Percentiles rank a stretch among this genome's conserved stretches.
Evolutionary conservation across 495 filamentous ascomycete species (phyloP).

Genomic region (Trichocladium antarcticum): DNA sequence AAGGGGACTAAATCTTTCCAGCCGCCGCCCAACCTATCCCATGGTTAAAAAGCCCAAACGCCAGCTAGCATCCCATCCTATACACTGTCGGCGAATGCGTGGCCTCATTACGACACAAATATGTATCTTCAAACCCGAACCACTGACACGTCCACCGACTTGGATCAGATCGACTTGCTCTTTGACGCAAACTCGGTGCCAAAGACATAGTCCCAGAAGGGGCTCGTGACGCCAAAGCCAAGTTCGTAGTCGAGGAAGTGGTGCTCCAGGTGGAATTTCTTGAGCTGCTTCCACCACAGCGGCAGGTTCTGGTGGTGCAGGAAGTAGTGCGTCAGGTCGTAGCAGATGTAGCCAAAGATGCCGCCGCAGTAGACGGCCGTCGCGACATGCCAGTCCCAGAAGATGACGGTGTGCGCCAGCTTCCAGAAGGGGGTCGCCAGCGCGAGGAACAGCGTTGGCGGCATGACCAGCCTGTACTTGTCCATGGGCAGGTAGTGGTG

Average conservation of each 20-base stretch:
- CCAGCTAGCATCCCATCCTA: no score
- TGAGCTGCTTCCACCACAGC: conserved; percentile 72
- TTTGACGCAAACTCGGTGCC: conserved; percentile 61
- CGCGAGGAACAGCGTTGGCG: conserved; percentile 73
- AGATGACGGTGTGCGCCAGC: conserved; percentile 75
- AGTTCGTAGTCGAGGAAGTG: conserved; percentile 96
- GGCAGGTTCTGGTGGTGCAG: conserved; percentile 95
- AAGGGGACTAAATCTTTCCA: no score
- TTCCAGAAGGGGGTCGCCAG: conserved; percentile 91
- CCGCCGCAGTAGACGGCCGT: conserved; percentile 74
- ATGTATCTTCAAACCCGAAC: neutral
- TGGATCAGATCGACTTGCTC: conserved; percentile 48
- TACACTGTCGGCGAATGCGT: no score
- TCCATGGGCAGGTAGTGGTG: conserved; percentile 99
- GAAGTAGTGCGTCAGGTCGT: conserved; percentile 98
- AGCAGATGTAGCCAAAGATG: conserved; percentile 90
- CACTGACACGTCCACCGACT: neutral
- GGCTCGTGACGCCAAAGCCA: conserved; percentile 97
- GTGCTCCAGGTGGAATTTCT: conserved; percentile 94
- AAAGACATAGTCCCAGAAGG: conserved; percentile 91
- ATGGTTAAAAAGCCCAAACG: no score
- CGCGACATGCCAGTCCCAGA: conserved; percentile 72
- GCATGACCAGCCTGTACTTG: conserved; percentile 93
- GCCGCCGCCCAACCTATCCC: no score
- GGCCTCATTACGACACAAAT: neutral